A percentile compares a stretch with the other conserved stretches of the same genome.
These are phyloP conservation scores for Monilinia fructicola DNA, from an alignment of 2,329 filamentous ascomycete species.

Conservation along the genomic window DNA sequence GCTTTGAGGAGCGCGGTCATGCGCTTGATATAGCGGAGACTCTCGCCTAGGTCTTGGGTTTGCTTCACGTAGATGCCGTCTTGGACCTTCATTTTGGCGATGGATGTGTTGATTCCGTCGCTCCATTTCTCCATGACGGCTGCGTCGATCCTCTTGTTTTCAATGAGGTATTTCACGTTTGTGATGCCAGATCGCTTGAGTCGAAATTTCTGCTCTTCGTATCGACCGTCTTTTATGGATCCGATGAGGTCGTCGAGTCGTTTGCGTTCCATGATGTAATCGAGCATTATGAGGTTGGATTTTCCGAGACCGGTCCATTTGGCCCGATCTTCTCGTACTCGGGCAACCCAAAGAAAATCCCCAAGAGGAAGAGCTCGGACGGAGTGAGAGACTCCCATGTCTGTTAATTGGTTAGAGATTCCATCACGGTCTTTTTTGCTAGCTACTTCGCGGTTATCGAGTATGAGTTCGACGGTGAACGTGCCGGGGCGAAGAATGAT, in stretches of 20 bases:
- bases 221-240: conserved; percentile 79
- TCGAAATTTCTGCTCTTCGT: conserved; percentile 82
- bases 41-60: conserved; percentile 74
- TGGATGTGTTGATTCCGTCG: conserved; percentile 72
- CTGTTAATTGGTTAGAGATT: conserved; percentile 64
- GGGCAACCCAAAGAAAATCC: conserved; percentile 78
- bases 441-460: conserved; percentile 74
- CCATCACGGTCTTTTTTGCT: conserved; percentile 74
- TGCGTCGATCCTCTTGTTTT: conserved; percentile 65
- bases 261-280: conserved; percentile 81
- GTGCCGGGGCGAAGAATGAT: conserved; percentile 62
- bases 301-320: conserved; percentile 56
- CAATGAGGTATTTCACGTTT: conserved; percentile 76
- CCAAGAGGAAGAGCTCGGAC: conserved; percentile 70
- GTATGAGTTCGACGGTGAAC: conserved; percentile 70
- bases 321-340: conserved; percentile 52
- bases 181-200: conserved; percentile 69
- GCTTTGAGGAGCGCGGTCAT: conserved; percentile 69
- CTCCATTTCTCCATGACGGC: conserved; percentile 57
- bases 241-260: conserved; percentile 75
- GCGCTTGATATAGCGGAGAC: conserved; percentile 69
- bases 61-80: conserved; percentile 78
- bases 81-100: conserved; percentile 75
- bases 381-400: conserved; percentile 48
- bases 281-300: conserved; percentile 70